Evolutionary conservation across 805 yeast species (phyloP).

Genomic region (Suhomyces faveliae): DNA sequence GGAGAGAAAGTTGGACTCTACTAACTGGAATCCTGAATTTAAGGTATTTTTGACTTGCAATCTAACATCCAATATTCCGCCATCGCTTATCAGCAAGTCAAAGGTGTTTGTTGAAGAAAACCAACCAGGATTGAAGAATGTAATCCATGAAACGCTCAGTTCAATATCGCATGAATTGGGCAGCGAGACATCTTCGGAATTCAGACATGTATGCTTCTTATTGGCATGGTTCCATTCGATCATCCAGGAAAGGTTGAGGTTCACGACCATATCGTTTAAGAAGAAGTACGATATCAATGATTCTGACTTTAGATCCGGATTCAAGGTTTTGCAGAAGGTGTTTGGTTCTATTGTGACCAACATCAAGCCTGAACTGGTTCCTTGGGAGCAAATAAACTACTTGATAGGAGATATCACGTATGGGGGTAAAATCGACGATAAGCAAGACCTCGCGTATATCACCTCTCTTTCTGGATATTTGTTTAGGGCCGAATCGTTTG

Average conservation of each 20-base stretch:
- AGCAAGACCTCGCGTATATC: conserved; percentile 40
- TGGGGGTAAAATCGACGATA: conserved; percentile 59
- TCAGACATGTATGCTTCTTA: conserved; percentile 49
- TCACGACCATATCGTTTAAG: conserved; percentile 61
- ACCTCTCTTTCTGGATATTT: conserved; percentile 30
- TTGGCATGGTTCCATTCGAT: conserved; percentile 72
- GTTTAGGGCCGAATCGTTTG: conserved; percentile 43
- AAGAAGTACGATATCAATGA: conserved; percentile 69
- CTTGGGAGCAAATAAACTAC: conserved; percentile 53
- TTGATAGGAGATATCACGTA: conserved; percentile 57
- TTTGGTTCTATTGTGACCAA: conserved; percentile 19
- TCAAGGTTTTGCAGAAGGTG: conserved; percentile 42
- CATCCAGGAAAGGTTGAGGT: conserved; percentile 56
- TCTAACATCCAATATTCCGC: conserved; percentile 48
- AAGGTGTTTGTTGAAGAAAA: conserved; percentile 61
- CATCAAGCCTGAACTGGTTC: conserved; percentile 28
- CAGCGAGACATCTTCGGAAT: conserved; percentile 38
- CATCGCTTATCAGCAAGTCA: conserved; percentile 53
- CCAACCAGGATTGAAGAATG: conserved; percentile 55
- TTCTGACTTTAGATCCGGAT: conserved; percentile 59
- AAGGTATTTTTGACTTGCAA: conserved; percentile 67
- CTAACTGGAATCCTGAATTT: conserved; percentile 33
- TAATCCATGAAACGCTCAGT: conserved; percentile 40
- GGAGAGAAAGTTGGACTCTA: conserved; percentile 43
- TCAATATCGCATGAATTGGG: conserved; percentile 16